Evolutionary conservation across 805 yeast genomes (phyloP).

Genomic region (Pichia exigua): DNA sequence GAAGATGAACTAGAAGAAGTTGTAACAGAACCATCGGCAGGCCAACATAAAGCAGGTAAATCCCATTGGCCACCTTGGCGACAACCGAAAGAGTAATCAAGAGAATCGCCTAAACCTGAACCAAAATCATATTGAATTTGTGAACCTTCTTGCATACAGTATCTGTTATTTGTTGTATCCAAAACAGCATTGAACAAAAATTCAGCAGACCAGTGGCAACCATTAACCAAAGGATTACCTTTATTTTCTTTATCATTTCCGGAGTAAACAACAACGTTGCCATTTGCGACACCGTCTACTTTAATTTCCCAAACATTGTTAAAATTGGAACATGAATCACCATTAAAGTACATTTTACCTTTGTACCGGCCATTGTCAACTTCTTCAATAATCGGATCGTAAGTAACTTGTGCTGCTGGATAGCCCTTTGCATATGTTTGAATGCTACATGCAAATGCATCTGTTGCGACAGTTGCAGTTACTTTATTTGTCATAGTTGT

Average conservation of each 20-base stretch:
- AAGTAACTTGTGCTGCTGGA: constrained; percentile 14
- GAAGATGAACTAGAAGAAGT: background rate
- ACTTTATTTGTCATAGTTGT: background rate
- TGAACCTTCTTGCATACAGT: constrained; percentile 14
- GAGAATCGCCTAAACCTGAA: constrained; percentile 3
- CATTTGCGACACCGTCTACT: constrained; percentile 18
- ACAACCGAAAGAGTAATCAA: constrained; percentile 23
- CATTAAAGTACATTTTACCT: constrained; percentile 13
- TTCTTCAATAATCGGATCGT: constrained; percentile 4
- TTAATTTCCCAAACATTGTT: constrained; percentile 17
- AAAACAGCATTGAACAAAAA: constrained; percentile 13
- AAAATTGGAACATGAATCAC: constrained; percentile 5
- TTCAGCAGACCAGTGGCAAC: constrained; percentile 21
- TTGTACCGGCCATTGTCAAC: constrained; percentile 5
- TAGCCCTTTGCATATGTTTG: background rate
- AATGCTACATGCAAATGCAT: background rate
- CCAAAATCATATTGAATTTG: constrained; percentile 25
- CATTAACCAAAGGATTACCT: constrained; percentile 11
- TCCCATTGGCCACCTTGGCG: constrained; percentile 6
- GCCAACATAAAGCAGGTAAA: constrained; percentile 5
- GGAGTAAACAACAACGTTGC: constrained; percentile 20
- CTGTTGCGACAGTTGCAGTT: background rate
- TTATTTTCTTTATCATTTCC: constrained; percentile 13
- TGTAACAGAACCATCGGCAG: background rate
- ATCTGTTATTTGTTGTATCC: background rate